phyloP scores from a whole-genome alignment of 2,329 filamentous ascomycete genomes.

The Colletotrichum noveboracense region DNA sequence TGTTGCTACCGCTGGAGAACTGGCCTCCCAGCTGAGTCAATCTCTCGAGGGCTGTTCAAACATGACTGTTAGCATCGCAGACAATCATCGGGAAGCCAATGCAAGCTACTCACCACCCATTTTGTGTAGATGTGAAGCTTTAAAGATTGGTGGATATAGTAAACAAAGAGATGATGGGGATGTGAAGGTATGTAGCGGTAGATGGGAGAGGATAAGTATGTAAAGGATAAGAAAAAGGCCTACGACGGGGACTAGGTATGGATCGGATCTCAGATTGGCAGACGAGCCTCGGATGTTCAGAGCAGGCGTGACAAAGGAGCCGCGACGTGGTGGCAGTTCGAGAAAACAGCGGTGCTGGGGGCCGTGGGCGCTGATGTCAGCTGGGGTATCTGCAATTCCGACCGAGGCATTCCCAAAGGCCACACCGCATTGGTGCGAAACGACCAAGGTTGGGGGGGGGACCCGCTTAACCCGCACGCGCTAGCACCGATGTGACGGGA shows the following conservation, averaged over 20 bases:
- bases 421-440: constrained; percentile 18
- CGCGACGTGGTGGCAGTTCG: not conserved
- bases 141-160: not conserved
- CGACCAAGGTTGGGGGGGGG: not conserved
- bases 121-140: constrained; percentile 25
- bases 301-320: not conserved
- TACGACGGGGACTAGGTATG: not conserved
- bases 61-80: not conserved
- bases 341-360: not conserved
- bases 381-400: not conserved
- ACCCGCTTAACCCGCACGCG: not conserved
- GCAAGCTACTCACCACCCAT: constrained; percentile 40
- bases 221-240: not conserved
- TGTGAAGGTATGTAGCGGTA: not conserved
- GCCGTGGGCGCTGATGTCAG: constrained; percentile 19
- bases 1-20: constrained; percentile 55
- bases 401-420: constrained; percentile 17
- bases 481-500: not conserved
- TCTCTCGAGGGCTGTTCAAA: constrained; percentile 56
- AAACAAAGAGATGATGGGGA: not conserved
- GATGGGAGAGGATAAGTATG: not conserved
- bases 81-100: constrained; percentile 10
- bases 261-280: constrained; percentile 4
- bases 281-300: constrained; percentile 19
- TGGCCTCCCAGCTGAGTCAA: constrained; percentile 67